Base-by-base conservation (phyloP, 495 filamentous ascomycete genomes). In the Cenococcum geophilum region DNA sequence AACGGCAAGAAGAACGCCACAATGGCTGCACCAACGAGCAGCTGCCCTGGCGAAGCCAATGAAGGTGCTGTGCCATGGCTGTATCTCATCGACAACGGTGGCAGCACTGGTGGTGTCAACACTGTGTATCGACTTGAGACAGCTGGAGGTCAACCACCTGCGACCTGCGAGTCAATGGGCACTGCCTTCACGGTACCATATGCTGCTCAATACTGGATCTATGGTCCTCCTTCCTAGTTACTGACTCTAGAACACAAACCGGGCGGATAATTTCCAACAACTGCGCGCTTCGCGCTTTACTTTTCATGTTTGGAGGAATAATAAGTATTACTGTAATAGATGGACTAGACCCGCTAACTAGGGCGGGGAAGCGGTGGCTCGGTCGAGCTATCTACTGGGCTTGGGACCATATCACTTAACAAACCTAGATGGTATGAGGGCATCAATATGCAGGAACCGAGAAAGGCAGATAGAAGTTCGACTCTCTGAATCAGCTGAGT, bases 201-300 rank as follows among this genome's bases (percentile, higher is more conserved):
- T 34, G 66, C 63, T 10, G 66, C 66, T 22, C 63, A 69, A 27
- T 69, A 69, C 59, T 69, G 66, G 66, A 55, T 69, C 45, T 65
- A 53, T 54, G 43, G 56, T 5, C 37, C 56, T 48, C 6, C 49
- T 16, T 52, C 21, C 12, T 52, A 45, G 18, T 45, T 6, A 40
- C 8, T 14, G 14, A 40, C 18, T 10, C 4, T 3, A 32, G 27
- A 32, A 32, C 27, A 32, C 6, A 32, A 32, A 32, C 6, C 27
- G 27, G 27, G 27, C 6, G 27, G 3, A 32, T 32, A 32, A 2
- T 32, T 32, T 45, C 4, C 11, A 4, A 10, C 40, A 4, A 16
- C 40, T 45, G 40, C 12, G 40, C 18, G 11, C 18, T 45, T 18
- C 11, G 18, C 11, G 40, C 12, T 45, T 45, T 45, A 14, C 18